Conservation (phyloP, 345 rosid species). For the Trapa bicornis region DNA sequence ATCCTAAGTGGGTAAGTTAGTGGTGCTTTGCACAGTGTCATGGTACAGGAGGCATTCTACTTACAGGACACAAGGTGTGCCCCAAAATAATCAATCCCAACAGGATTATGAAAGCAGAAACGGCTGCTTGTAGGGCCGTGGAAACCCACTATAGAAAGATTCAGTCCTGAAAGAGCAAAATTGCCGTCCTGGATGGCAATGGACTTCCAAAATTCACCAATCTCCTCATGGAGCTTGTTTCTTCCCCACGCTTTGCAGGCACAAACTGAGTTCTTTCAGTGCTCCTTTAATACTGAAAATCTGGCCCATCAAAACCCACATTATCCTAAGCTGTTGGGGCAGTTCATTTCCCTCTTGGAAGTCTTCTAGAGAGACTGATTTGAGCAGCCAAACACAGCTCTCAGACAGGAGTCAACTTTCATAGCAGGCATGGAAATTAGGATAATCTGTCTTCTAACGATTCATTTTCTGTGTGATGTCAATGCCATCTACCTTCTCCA, state of each 20-base stretch:
- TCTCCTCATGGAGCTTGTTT: background rate
- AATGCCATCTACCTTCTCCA: slow-evolving; percentile 69
- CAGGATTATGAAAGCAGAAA: slow-evolving; percentile 17
- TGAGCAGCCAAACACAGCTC: background rate
- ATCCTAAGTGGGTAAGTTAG: slow-evolving; percentile 41
- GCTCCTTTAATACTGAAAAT: background rate
- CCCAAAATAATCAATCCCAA: slow-evolving; percentile 20
- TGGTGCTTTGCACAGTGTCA: slow-evolving; percentile 31
- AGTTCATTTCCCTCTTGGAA: background rate
- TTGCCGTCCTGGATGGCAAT: background rate
- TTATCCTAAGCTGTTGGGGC: background rate
- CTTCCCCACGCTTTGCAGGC: slow-evolving; percentile 3
- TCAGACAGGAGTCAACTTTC: background rate
- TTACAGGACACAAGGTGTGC: background rate
- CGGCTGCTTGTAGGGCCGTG: background rate
- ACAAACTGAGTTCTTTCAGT: slow-evolving; percentile 5
- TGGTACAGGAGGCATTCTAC: slow-evolving; percentile 23
- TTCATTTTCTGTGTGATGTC: slow-evolving; percentile 45
- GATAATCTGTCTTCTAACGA: slow-evolving; percentile 21
- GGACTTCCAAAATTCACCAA: background rate
- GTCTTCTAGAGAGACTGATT: background rate
- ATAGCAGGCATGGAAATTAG: background rate
- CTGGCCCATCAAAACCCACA: slow-evolving; percentile 7
- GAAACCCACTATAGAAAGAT: background rate
- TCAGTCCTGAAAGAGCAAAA: background rate